Evolutionary conservation across 352 stramenopile species (phyloP).

Genomic region (Pythium utonaiense): DNA sequence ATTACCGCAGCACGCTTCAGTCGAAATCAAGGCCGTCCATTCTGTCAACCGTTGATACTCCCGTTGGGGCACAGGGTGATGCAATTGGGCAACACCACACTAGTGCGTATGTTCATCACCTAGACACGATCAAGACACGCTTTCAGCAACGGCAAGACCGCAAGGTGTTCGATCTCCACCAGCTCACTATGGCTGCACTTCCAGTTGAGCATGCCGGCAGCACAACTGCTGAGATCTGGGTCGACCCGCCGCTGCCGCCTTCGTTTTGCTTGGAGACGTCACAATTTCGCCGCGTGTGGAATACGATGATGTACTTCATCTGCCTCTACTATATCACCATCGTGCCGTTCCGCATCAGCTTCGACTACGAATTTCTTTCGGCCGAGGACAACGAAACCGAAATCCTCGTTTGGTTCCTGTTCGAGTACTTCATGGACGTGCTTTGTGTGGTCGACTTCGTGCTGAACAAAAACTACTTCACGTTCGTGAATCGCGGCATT

Average conservation of each 20-base stretch:
- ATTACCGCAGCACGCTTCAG: background rate
- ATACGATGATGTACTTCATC: slow-evolving; percentile 29
- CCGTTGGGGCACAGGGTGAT: background rate
- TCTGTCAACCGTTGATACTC: background rate
- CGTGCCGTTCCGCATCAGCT: slow-evolving; percentile 36
- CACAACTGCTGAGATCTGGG: slow-evolving; percentile 27
- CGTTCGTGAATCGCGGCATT: slow-evolving; percentile 42
- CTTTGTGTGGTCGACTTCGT: slow-evolving; percentile 52
- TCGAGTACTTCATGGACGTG: slow-evolving; percentile 40
- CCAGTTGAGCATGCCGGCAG: background rate
- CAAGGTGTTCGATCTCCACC: slow-evolving; percentile 14
- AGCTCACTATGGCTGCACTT: slow-evolving; percentile 1
- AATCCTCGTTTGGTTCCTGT: slow-evolving; percentile 26
- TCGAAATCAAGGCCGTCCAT: background rate
- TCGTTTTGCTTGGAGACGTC: slow-evolving; percentile 31
- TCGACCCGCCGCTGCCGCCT: slow-evolving; percentile 24
- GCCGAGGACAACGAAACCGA: background rate
- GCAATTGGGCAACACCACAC: background rate
- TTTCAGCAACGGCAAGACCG: slow-evolving; percentile 19
- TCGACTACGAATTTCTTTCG: slow-evolving; percentile 29
- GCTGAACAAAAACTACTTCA: slow-evolving; percentile 55
- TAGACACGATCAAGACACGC: slow-evolving; percentile 24
- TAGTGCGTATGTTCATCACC: slow-evolving; percentile 18
- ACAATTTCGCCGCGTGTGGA: slow-evolving; percentile 27
- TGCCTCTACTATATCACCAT: slow-evolving; percentile 35